Evolutionary conservation across 2,329 filamentous ascomycete genomes (phyloP).

Genomic region (Scopulariopsis brevicaulis): DNA sequence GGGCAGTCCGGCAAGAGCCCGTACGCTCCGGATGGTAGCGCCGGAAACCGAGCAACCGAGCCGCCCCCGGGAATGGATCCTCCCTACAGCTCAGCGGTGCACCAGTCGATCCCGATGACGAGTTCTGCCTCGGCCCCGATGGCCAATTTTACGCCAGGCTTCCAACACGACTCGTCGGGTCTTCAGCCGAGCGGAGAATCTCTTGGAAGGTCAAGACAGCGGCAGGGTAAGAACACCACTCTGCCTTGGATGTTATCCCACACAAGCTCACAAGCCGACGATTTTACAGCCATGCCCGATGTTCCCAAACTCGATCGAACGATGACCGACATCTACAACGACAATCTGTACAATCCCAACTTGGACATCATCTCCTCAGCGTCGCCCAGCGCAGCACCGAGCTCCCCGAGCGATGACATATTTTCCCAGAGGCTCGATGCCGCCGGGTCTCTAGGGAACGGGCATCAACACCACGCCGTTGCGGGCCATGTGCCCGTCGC

Average conservation of each 20-base stretch:
- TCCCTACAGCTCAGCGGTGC: background rate
- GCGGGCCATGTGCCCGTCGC: background rate
- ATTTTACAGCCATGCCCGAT: slow-evolving; percentile 13
- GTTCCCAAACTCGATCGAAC: slow-evolving; percentile 74
- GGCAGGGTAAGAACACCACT: background rate
- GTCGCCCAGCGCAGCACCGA: slow-evolving; percentile 28
- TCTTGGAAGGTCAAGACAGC: background rate
- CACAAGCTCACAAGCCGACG: background rate
- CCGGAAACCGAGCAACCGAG: background rate
- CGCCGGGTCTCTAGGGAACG: slow-evolving; percentile 24
- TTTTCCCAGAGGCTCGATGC: slow-evolving; percentile 70
- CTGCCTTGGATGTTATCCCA: background rate
- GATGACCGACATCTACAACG: slow-evolving; percentile 74
- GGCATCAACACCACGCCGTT: background rate
- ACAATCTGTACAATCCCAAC: slow-evolving; percentile 72
- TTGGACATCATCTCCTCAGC: slow-evolving; percentile 45
- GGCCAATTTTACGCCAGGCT: background rate
- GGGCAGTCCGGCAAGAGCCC: slow-evolving; percentile 34
- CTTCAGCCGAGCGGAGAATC: background rate
- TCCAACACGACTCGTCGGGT: background rate
- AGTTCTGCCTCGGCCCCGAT: background rate
- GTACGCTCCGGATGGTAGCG: slow-evolving; percentile 23
- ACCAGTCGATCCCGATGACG: background rate
- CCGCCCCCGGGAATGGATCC: background rate
- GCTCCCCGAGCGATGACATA: slow-evolving; percentile 37